Conservation (phyloP, 306 rosid genomes). For the Vicia sativa region DNA sequence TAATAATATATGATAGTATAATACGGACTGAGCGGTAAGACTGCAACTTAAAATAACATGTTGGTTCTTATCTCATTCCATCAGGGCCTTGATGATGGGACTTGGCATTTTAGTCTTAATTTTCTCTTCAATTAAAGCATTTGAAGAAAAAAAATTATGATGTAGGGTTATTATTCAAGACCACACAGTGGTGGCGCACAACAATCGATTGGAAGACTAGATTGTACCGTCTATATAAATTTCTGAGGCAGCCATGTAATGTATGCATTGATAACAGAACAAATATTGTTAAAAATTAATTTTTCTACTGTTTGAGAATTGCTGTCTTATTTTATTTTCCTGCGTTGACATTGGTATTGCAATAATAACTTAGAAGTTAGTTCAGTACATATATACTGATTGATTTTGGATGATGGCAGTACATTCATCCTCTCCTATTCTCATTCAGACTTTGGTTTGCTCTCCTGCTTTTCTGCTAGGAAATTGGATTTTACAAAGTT, state of each 20-base stretch:
- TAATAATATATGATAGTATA: no score
- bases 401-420: neutral
- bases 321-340: neutral
- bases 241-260: neutral
- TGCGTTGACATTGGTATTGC: neutral
- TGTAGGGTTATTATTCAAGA: neutral
- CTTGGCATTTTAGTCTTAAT: neutral
- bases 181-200: neutral
- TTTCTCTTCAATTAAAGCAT: neutral
- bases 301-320: neutral
- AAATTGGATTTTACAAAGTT: neutral
- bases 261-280: neutral
- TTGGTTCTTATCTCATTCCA: neutral
- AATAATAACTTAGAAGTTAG: neutral
- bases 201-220: neutral
- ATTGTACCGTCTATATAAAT: neutral
- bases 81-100: neutral
- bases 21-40: no score
- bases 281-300: neutral
- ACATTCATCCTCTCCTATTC: constrained; percentile 4
- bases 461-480: neutral
- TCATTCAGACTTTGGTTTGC: neutral
- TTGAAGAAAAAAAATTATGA: neutral
- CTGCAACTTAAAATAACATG: neutral
- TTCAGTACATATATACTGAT: neutral